These are phyloP conservation scores for Nakaseomyces delphensis DNA, from an alignment of 1,139 yeast species.

Conservation along the genomic window DNA sequence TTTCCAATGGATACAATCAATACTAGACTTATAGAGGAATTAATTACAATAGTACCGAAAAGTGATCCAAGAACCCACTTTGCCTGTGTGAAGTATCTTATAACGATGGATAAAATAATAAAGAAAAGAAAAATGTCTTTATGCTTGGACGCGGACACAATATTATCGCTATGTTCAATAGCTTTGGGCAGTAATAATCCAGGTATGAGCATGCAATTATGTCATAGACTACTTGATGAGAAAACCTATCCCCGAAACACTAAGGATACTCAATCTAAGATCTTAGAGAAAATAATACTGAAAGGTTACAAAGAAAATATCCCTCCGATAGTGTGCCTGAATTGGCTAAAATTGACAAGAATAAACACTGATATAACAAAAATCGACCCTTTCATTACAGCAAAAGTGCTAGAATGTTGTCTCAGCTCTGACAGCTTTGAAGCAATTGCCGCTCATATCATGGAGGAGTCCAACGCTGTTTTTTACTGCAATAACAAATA, in stretches of 20 bases:
- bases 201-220: neutral
- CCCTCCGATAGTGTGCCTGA: neutral
- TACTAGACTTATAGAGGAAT: neutral
- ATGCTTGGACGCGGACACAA: slow-evolving; percentile 13
- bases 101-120: slow-evolving; percentile 12
- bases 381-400: neutral
- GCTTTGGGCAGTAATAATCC: neutral
- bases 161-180: neutral
- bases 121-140: neutral
- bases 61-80: slow-evolving; percentile 18
- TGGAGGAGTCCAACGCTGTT: slow-evolving; percentile 31
- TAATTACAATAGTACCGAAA: slow-evolving; percentile 12
- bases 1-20: slow-evolving; percentile 1
- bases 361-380: neutral
- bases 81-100: slow-evolving; percentile 13
- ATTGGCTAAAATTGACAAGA: neutral
- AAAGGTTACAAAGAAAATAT: neutral
- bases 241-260: neutral
- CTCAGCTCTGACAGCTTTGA: slow-evolving; percentile 23
- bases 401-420: neutral
- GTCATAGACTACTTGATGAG: neutral
- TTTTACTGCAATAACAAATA: slow-evolving; percentile 34
- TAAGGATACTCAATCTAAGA: neutral
- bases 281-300: neutral
- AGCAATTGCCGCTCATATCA: slow-evolving; percentile 26